These are phyloP conservation scores for Ophiostoma perfectum DNA, from an alignment of 2,329 filamentous ascomycete species.

Conservation along the genomic window DNA sequence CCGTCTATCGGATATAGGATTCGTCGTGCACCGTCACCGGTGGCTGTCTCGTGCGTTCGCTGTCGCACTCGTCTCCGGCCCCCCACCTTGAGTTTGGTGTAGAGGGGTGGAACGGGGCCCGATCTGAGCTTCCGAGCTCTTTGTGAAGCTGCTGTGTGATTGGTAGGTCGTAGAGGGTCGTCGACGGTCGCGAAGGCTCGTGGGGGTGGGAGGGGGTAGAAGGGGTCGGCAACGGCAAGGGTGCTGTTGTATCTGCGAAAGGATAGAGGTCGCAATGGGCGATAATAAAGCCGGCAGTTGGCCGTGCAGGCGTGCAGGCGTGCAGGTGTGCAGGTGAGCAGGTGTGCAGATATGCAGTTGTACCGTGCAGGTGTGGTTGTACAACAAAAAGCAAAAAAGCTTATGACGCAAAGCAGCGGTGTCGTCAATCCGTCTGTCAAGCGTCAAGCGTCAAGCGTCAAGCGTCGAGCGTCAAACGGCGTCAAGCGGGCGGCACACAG, in stretches of 20 bases:
- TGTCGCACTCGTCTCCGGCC: neutral
- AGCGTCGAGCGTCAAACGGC: neutral
- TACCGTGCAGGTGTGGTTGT: neutral
- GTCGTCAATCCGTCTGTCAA: constrained; percentile 3
- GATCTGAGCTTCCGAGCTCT: neutral
- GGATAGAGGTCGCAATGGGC: neutral
- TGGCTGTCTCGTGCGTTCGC: neutral
- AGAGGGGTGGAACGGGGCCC: neutral
- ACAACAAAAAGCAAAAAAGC: constrained; percentile 2
- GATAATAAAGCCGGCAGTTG: neutral
- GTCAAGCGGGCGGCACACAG: neutral
- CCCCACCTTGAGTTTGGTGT: constrained; percentile 2
- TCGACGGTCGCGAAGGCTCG: neutral
- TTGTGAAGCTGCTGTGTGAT: neutral
- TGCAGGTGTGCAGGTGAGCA: neutral
- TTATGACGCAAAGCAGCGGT: constrained; percentile 9
- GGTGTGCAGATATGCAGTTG: neutral
- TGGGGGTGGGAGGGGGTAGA: neutral
- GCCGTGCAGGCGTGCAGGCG: neutral
- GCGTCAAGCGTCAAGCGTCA: neutral
- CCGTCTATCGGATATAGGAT: constrained; percentile 8
- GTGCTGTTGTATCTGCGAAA: neutral
- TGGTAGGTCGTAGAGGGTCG: neutral
- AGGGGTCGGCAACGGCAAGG: neutral
- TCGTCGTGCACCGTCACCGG: neutral